Base-by-base conservation (phyloP, 2,329 filamentous ascomycete genomes). In the Magnaporthiopsis incrustans region DNA sequence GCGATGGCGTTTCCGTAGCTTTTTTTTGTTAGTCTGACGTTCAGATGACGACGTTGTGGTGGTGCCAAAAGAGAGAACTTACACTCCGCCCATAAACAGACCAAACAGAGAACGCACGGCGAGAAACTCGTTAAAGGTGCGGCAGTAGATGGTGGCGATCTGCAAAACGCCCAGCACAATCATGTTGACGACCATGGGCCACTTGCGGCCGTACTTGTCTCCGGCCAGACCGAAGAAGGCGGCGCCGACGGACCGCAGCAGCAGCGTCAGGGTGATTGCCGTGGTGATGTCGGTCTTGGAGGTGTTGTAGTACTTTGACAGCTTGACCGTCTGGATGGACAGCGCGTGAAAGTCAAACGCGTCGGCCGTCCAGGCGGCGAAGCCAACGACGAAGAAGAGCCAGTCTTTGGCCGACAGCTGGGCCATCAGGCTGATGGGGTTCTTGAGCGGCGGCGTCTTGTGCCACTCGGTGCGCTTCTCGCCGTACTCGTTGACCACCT, bases 311-410 rank as follows among this genome's bases (percentile, higher is more conserved):
- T 81, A 80, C 57, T 77, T 69, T 60, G 81, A 82, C 30, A 93
- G 78, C 76, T 92, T 91, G 68, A 83, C 82, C 4, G 89, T 90
- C 73, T 92, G 90, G 67, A 94, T 90, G 5, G 87, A 90, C 11
- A 94, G 81, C 32, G 90, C 89, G 75, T 92, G 89, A 73, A 93
- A 94, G 75, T 92, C 90, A 73, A 93, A 94, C 4, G 90, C 90
- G 73, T 94, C 91, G 64, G 89, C 90, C 1, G 85, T 89, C 91
- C 91, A 94, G 22, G 89, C 87, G 44, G 82, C 75, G 71, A 93
- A 86, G 3, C 89, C 90, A 14, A 92, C 88, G 57, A 89, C 67
- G 77, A 94, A 87, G 78, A 90, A 92, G 22, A 90, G 71, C 90
- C 90, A 94, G 72, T 89, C 86, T 66, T 81, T 84, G 30, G 78